These are phyloP conservation scores for Fusarium phyllophilum DNA, from an alignment of 2,329 filamentous ascomycete species.

Conservation along the genomic window DNA sequence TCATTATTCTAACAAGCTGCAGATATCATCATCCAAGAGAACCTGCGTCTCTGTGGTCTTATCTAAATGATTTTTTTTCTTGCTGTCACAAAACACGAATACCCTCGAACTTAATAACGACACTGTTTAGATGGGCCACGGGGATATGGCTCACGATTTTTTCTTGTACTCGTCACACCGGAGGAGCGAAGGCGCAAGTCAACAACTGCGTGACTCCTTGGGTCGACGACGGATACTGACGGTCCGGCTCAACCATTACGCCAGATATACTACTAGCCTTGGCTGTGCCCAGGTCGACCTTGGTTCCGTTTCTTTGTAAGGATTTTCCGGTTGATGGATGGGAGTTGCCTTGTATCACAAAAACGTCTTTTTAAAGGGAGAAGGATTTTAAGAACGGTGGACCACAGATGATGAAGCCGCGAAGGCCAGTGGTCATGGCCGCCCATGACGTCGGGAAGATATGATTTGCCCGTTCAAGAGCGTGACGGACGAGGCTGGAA, in stretches of 20 bases:
- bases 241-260: slow-evolving; percentile 25
- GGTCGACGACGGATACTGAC: slow-evolving; percentile 26
- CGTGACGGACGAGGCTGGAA: slow-evolving; percentile 33
- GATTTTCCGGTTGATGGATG: slow-evolving; percentile 45
- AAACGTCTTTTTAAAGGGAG: slow-evolving; percentile 42
- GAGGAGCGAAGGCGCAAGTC: slow-evolving; percentile 39
- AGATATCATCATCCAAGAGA: slow-evolving; percentile 99
- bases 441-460: slow-evolving; percentile 24
- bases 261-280: slow-evolving; percentile 41
- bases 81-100: slow-evolving; percentile 54
- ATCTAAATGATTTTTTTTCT: slow-evolving; percentile 72
- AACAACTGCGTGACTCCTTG: slow-evolving; percentile 32
- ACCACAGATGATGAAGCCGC: slow-evolving; percentile 35
- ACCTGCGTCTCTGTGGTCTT: slow-evolving; percentile 94
- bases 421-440: slow-evolving; percentile 32
- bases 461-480: slow-evolving; percentile 30
- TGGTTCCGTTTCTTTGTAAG: slow-evolving; percentile 46
- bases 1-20: slow-evolving; percentile 53
- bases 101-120: slow-evolving; percentile 57
- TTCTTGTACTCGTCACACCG: slow-evolving; percentile 48
- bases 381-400: slow-evolving; percentile 39
- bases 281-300: slow-evolving; percentile 44
- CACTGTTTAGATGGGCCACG: slow-evolving; percentile 50
- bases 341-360: slow-evolving; percentile 49
- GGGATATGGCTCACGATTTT: slow-evolving; percentile 53